A percentile compares a stretch with the other conserved stretches of the same genome.
Conservation (phyloP, 352 stramenopile species). For the Thalassiosira livingstoniorum region DNA sequence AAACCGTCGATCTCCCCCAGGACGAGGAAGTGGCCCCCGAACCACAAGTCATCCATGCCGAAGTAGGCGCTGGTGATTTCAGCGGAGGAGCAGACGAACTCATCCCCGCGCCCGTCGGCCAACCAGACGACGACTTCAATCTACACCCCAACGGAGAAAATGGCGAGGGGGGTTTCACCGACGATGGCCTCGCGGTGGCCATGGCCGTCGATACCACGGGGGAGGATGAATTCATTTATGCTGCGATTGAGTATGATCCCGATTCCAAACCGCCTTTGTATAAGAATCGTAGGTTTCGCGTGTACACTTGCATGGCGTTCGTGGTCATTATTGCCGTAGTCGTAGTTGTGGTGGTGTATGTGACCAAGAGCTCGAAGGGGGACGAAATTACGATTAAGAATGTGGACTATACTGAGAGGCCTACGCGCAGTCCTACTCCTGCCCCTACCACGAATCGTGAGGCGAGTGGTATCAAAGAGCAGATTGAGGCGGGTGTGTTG, state of each 20-base stretch:
- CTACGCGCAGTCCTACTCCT: slow-evolving; percentile 39
- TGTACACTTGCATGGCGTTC: slow-evolving; percentile 69
- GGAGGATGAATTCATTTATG: slow-evolving; percentile 69
- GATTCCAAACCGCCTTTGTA: slow-evolving; percentile 78
- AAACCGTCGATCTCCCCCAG: background rate
- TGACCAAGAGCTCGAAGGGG: slow-evolving; percentile 35
- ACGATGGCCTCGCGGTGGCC: slow-evolving; percentile 70
- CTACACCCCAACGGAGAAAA: background rate
- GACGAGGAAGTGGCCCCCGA: background rate
- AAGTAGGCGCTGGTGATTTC: too few species aligned
- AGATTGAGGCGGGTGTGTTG: slow-evolving; percentile 39
- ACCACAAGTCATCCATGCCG: background rate
- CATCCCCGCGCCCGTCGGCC: slow-evolving; percentile 28
- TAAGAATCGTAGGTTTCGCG: slow-evolving; percentile 70
- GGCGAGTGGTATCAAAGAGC: slow-evolving; percentile 49
- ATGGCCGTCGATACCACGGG: slow-evolving; percentile 53
- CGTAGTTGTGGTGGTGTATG: slow-evolving; percentile 49
- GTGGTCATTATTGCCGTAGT: slow-evolving; percentile 55
- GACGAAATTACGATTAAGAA: slow-evolving; percentile 13
- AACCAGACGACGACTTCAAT: slow-evolving; percentile 6
- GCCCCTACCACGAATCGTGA: slow-evolving; percentile 26
- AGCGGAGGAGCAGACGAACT: too few species aligned
- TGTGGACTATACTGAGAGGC: slow-evolving; percentile 11
- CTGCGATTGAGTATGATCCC: slow-evolving; percentile 81
- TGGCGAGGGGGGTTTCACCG: slow-evolving; percentile 11